Evolutionary conservation across 345 rosid species (phyloP).

Genomic region (Tarenaya hassleriana): DNA sequence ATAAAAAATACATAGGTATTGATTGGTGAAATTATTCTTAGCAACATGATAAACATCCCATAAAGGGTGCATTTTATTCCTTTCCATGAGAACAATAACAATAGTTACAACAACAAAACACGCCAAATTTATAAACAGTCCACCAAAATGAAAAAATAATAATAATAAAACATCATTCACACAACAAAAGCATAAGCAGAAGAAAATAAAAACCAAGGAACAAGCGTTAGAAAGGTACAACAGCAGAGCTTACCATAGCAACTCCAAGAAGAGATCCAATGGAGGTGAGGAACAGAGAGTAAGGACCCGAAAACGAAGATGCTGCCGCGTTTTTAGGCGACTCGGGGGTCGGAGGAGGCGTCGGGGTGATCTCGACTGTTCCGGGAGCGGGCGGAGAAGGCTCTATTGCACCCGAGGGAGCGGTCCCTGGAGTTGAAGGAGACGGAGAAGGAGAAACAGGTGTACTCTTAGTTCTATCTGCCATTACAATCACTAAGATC

Average conservation of each 20-base stretch:
- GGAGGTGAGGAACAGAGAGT: conserved; percentile 18
- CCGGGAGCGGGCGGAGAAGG: conserved; percentile 48
- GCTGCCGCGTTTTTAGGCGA: conserved; percentile 41
- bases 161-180: neutral
- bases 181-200: conserved; percentile 6
- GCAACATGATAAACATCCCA: no score
- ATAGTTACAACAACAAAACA: no score
- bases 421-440: conserved; percentile 41
- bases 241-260: conserved; percentile 41
- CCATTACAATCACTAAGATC: conserved; percentile 50
- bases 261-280: conserved; percentile 41
- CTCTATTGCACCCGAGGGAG: conserved; percentile 42
- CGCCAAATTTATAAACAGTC: no score
- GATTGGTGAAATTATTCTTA: no score
- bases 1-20: no score
- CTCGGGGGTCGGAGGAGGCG: conserved; percentile 33
- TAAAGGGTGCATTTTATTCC: no score
- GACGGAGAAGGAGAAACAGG: conserved; percentile 25
- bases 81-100: no score
- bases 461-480: conserved; percentile 47
- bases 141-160: neutral
- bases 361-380: conserved; percentile 36
- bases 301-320: conserved; percentile 26
- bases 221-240: conserved; percentile 34
- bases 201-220: conserved; percentile 6